Conservation (phyloP, 345 rosid species). For the Corchorus capsularis region DNA sequence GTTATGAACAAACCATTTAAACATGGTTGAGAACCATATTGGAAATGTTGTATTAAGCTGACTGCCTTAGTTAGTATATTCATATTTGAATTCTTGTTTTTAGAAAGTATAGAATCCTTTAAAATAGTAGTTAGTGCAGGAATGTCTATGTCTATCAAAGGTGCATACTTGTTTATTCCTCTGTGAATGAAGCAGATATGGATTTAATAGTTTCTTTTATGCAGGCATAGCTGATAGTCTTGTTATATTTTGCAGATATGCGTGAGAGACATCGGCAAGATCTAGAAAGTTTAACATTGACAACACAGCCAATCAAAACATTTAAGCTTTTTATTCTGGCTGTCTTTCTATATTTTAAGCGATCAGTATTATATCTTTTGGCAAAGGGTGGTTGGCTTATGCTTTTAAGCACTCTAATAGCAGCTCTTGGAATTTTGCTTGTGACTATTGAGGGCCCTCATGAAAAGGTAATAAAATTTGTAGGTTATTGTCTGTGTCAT, state of each 20-base stretch:
- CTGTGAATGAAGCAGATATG: background rate
- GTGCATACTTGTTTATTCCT: background rate
- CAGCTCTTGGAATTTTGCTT: slow-evolving; percentile 51
- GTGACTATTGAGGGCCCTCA: slow-evolving; percentile 80
- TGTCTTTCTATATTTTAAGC: slow-evolving; percentile 55
- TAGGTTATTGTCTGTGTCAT: background rate
- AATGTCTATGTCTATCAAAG: background rate
- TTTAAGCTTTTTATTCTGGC: slow-evolving; percentile 68
- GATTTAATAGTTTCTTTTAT: background rate
- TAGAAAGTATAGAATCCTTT: no score
- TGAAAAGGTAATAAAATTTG: slow-evolving; percentile 63
- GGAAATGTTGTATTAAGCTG: no score
- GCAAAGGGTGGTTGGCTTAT: slow-evolving; percentile 76
- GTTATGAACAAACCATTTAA: background rate
- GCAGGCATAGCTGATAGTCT: slow-evolving; percentile 15
- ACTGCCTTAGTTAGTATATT: no score
- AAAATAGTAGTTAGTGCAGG: background rate
- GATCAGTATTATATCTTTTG: slow-evolving; percentile 49
- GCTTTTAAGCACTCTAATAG: slow-evolving; percentile 48
- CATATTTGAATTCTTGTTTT: no score
- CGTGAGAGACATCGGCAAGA: slow-evolving; percentile 66
- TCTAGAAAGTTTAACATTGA: slow-evolving; percentile 67
- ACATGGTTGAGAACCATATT: background rate
- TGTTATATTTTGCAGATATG: slow-evolving; percentile 44
- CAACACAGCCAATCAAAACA: slow-evolving; percentile 72